Conservation (phyloP, 192 early-diverging fungal genomes). For the Entomortierella beljakovae region DNA sequence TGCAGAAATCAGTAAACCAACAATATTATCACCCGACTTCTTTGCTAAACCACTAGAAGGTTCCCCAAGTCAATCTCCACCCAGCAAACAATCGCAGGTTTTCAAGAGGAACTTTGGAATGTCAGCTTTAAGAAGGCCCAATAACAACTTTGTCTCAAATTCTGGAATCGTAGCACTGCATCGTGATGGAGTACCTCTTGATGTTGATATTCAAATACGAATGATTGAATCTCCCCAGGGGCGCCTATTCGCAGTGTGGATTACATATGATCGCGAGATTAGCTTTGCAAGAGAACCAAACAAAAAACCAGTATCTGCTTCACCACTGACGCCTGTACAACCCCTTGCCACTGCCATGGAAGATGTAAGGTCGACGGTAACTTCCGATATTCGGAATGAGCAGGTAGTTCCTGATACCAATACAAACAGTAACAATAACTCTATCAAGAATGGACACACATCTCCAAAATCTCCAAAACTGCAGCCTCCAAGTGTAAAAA, state of each 20-base stretch:
- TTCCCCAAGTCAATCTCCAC: neutral
- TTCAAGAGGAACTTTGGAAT: slow-evolving; percentile 51
- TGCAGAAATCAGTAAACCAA: slow-evolving; percentile 39
- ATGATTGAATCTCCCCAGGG: slow-evolving; percentile 62
- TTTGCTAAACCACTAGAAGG: slow-evolving; percentile 35
- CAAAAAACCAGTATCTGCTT: slow-evolving; percentile 5
- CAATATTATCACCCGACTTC: slow-evolving; percentile 49
- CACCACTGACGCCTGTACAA: slow-evolving; percentile 3
- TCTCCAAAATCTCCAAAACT: slow-evolving; percentile 30
- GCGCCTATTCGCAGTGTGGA: slow-evolving; percentile 70
- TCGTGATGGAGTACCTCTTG: slow-evolving; percentile 68
- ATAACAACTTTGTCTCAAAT: slow-evolving; percentile 31
- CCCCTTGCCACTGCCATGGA: slow-evolving; percentile 29
- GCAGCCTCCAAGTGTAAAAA: slow-evolving; percentile 21
- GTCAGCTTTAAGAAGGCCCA: slow-evolving; percentile 39
- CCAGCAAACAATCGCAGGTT: slow-evolving; percentile 20
- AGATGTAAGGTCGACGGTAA: slow-evolving; percentile 16
- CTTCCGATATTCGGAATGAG: slow-evolving; percentile 1
- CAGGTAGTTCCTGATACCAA: slow-evolving; percentile 34
- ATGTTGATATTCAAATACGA: slow-evolving; percentile 70
- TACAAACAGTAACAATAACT: neutral
- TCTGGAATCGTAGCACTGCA: slow-evolving; percentile 69
- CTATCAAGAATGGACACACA: slow-evolving; percentile 9
- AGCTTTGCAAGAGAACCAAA: slow-evolving; percentile 54
- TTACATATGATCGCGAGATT: slow-evolving; percentile 68